phyloP scores from a whole-genome alignment of 345 rosid genomes.

The Ricinus communis region DNA sequence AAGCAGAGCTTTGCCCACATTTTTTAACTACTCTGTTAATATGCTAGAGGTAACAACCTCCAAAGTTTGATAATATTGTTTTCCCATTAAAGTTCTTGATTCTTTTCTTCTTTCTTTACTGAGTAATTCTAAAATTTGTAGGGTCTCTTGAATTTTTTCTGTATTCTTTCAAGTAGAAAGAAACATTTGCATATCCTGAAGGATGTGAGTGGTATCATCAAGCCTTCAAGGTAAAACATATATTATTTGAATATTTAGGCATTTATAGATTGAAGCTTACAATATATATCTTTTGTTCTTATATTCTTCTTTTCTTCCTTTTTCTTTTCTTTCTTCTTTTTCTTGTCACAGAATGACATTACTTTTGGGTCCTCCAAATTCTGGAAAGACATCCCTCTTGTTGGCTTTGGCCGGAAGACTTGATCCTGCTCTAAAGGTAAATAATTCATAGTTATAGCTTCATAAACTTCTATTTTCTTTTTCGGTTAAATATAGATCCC shows the following conservation, averaged over 20 bases:
- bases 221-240: slow-evolving; percentile 64
- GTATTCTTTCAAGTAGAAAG: slow-evolving; percentile 49
- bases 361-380: no score
- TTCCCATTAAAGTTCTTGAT: not conserved
- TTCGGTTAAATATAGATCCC: no score
- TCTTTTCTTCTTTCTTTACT: no score
- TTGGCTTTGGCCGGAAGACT: slow-evolving; percentile 79
- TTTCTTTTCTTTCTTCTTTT: no score
- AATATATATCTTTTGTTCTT: no score
- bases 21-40: slow-evolving; percentile 45
- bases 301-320: no score
- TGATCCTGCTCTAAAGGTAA: slow-evolving; percentile 50
- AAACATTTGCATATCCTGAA: slow-evolving; percentile 53
- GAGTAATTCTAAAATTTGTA: not conserved
- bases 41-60: slow-evolving; percentile 44
- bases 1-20: slow-evolving; percentile 58
- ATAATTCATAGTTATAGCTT: no score
- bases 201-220: slow-evolving; percentile 62
- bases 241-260: slow-evolving; percentile 81
- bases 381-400: slow-evolving; percentile 74
- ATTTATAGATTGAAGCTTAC: no score
- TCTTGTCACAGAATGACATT: no score
- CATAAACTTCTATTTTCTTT: no score
- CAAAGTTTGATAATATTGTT: not conserved
- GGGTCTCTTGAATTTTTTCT: slow-evolving; percentile 29